Evolutionary conservation across 1,284 basidiomycete species (phyloP).

Genomic region (Polyporus tsugae): DNA sequence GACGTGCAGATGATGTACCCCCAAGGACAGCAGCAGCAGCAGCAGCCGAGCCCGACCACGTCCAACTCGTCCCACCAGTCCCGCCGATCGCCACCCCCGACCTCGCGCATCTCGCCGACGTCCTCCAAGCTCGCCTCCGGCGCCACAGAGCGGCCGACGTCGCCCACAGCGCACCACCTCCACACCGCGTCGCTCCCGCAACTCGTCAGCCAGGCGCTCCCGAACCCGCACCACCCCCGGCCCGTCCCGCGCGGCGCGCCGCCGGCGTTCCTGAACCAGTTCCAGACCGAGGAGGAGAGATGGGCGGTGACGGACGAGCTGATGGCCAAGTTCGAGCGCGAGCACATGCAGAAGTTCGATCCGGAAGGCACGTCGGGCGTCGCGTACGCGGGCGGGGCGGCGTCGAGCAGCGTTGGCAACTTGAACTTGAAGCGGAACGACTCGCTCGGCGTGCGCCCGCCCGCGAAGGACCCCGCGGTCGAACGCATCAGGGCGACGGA

Average conservation of each 20-base stretch:
- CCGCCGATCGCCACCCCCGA: slow-evolving; percentile 51
- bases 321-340: slow-evolving; percentile 71
- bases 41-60: slow-evolving; percentile 64
- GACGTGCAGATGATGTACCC: slow-evolving; percentile 36
- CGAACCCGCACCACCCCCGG: slow-evolving; percentile 60
- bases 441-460: slow-evolving; percentile 37
- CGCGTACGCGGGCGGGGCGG: slow-evolving; percentile 60
- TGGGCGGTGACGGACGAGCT: slow-evolving; percentile 76
- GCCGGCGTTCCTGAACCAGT: slow-evolving; percentile 60
- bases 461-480: slow-evolving; percentile 60
- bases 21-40: slow-evolving; percentile 49
- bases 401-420: slow-evolving; percentile 39
- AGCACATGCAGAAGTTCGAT: slow-evolving; percentile 32
- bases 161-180: slow-evolving; percentile 43
- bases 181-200: slow-evolving; percentile 45
- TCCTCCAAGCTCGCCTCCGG: slow-evolving; percentile 52
- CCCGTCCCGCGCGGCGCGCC: slow-evolving; percentile 61
- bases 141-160: slow-evolving; percentile 41
- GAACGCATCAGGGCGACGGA: slow-evolving; percentile 64
- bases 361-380: slow-evolving; percentile 55
- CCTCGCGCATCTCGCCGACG: slow-evolving; percentile 46
- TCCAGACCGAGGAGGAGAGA: slow-evolving; percentile 59
- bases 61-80: slow-evolving; percentile 54
- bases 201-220: slow-evolving; percentile 37
- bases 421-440: slow-evolving; percentile 36